Evolutionary conservation across 306 rosid genomes (phyloP).

Genomic region (Trichosanthes truncata): DNA sequence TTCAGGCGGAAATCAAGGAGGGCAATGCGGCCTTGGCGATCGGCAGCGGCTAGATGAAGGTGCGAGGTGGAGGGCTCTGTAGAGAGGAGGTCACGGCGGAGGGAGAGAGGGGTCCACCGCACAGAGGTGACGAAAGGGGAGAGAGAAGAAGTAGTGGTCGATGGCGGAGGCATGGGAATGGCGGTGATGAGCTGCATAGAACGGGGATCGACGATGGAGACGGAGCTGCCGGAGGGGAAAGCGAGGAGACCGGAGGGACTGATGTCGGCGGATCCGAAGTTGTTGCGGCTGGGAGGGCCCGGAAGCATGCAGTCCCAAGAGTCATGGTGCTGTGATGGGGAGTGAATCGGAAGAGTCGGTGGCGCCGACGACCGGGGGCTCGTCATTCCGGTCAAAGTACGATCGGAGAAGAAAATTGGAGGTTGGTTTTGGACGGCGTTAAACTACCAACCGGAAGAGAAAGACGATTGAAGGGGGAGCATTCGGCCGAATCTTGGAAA

Average conservation of each 20-base stretch:
- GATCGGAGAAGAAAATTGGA: not conserved
- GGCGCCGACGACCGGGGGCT: conserved; percentile 8
- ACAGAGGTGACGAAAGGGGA: conserved; percentile 86
- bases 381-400: not conserved
- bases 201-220: conserved; percentile 66
- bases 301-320: conserved; percentile 90
- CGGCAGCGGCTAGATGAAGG: conserved; percentile 85
- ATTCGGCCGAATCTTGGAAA: not conserved
- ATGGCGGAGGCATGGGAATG: conserved; percentile 68
- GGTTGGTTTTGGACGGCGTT: not conserved
- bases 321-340: conserved; percentile 20
- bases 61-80: conserved; percentile 75
- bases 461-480: not conserved
- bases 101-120: conserved; percentile 77
- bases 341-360: not conserved
- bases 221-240: conserved; percentile 77
- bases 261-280: conserved; percentile 85
- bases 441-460: not conserved
- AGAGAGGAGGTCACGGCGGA: conserved; percentile 72
- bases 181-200: conserved; percentile 75
- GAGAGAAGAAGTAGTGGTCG: conserved; percentile 23
- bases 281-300: conserved; percentile 79
- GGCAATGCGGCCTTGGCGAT: conserved; percentile 85
- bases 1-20: conserved; percentile 60
- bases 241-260: conserved; percentile 76